Base-by-base conservation (phyloP, 768 basidiomycete genomes). In the Russula brevipes region DNA sequence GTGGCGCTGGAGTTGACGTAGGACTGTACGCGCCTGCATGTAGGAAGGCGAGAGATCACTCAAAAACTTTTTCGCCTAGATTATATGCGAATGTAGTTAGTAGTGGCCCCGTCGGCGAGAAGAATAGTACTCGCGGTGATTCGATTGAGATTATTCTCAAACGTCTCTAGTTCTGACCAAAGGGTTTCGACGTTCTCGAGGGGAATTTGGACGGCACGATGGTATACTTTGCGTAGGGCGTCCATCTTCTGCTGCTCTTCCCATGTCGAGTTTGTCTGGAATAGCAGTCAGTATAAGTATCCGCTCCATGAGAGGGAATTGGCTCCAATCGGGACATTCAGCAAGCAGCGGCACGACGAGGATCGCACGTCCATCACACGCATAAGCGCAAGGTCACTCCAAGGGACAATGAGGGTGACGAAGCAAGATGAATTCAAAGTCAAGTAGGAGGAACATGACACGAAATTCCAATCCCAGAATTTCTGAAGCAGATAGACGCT, bases 211-310 rank as follows among this genome's bases (percentile, higher is more conserved):
- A 98, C 89, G 3, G 93, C 96, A 55, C 92, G 86, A 70, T 95
- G 92, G 76, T 97, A 97, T 1, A 91, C 87, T 72, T 91, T 92
- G 62, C 97, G 85, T 4, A 98, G 78, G 1, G 86, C 83, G 68
- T 97, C 96, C 88, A 94, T 94, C 73, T 94, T 93, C 71, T 96
- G 92, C 70, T 94, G 91, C 67, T 89, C 87, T 73, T 98, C 96
- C 94, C 95, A 98, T 19, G 93, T 92, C 31, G 88, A 90, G 12
- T 82, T 83, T 0, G 88, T 80, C 85, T 84, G 69, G 16, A 46
- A 53, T 58, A 11, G 52, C 31, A 38, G 44, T 66, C 41, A 72
- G 60, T 51, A 51, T 66, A 47, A 56, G 46, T 55, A 54, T 59
- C 54, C 24, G 57, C 42, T 59, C 51, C 45, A 59, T 31, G 38